phyloP scores from a whole-genome alignment of 2,329 filamentous ascomycete genomes.

The Fusarium sp. region DNA sequence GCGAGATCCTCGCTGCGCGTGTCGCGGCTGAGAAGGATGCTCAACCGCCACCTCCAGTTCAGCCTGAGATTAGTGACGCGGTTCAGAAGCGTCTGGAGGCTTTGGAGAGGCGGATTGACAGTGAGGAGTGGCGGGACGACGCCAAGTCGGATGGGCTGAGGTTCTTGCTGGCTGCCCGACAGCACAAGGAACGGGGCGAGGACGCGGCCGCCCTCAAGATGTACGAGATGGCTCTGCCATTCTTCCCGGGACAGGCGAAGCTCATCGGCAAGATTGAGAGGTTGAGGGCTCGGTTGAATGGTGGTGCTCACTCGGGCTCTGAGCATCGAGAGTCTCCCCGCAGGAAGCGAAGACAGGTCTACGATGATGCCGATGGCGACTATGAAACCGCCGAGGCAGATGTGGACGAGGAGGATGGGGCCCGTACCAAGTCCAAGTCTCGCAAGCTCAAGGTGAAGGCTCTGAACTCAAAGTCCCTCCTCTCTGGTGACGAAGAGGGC shows the following conservation, averaged over 20 bases:
- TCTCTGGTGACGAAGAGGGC: conserved; percentile 55
- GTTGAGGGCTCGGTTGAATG: conserved; percentile 64
- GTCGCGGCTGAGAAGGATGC: conserved; percentile 59
- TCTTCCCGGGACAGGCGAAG: conserved; percentile 88
- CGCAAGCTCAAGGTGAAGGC: conserved; percentile 48
- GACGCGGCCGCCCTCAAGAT: conserved; percentile 82
- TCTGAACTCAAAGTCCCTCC: conserved; percentile 35
- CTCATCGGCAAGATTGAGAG: conserved; percentile 76
- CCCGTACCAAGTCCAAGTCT: conserved; percentile 44
- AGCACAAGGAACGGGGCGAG: conserved; percentile 87
- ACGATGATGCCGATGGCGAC: conserved; percentile 53
- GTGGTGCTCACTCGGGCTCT: conserved; percentile 35
- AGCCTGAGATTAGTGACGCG: conserved; percentile 75
- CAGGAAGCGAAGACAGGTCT: conserved; percentile 46
- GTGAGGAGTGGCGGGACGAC: conserved; percentile 72
- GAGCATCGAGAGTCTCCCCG: conserved; percentile 40
- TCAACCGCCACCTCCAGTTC: conserved; percentile 47
- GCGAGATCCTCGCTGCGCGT: conserved; percentile 86
- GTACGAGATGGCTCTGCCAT: conserved; percentile 86
- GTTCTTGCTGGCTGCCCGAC: conserved; percentile 89
- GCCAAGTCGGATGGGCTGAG: conserved; percentile 84
- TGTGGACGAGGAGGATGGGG: conserved; percentile 53
- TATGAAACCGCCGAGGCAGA: conserved; percentile 57
- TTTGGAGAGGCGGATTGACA: conserved; percentile 86
- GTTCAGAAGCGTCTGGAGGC: conserved; percentile 85